Evolutionary conservation across 345 rosid species (phyloP), one percentile per base, ranked within the genome.

Genomic region (Brassica juncea): DNA sequence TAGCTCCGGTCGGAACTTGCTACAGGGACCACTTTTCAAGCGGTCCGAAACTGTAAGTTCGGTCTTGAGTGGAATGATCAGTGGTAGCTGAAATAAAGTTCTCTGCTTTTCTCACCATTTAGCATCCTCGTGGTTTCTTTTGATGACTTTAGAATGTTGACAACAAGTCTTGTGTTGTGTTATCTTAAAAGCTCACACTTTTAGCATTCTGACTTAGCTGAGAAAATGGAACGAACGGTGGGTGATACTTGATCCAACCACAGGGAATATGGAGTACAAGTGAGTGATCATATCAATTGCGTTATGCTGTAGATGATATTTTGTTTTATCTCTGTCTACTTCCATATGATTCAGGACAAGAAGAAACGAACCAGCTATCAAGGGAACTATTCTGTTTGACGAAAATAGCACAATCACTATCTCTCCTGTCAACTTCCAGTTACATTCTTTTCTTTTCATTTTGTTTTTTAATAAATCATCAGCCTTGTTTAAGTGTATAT

Each of bases 191-290:
- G 14, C 15, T 62, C 14, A 73, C 32, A 28, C 28, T 69, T 31
- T 9, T 0, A 55, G 28, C 23, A 14, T 9, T 68, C 11, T 78
- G 77, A 62, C 12, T 2, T 74, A 92, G 99, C 82, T 93, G 85
- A 87, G 93, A 80, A 96, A 96, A 84, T 96, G 99, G 99, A 96
- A 96, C 9, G 99, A 93, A 75, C 78, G 99, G 32, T 96, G 99
- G 99, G 92, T 92, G 34, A 93, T 89, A 71, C 89, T 96, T 64
- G 98, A 96, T 78, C 99, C 99, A 6, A 96, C 98, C 1, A 96
- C 95, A 0, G 97, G 98, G 67, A 92, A 88, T 82, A 93, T 93
- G 97, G 98, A 95, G 70, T 94, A 93, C 84, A 93, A 91, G 97
- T 93, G 76, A 80, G 97, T 86, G 0, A 23, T 23, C 25, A 0